Conservation (phyloP, 176 grass and related monocot genomes). For the Saccharum spontaneum region DNA sequence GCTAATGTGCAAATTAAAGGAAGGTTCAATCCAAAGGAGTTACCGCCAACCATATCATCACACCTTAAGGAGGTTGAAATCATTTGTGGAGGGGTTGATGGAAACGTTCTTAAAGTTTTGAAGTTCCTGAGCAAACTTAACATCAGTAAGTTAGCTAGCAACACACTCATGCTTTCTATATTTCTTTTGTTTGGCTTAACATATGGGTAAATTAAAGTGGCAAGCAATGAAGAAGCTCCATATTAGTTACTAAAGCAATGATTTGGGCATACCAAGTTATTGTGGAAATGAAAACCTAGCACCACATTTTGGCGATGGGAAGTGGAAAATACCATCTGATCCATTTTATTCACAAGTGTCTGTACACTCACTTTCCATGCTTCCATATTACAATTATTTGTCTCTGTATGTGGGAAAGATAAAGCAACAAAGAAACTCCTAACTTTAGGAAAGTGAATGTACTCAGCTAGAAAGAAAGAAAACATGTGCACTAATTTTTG, state of each 20-base stretch:
- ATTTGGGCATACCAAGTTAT: background rate
- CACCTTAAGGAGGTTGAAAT: constrained; percentile 25
- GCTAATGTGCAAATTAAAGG: background rate
- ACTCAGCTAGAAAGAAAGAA: background rate
- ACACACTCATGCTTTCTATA: background rate
- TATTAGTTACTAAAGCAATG: background rate
- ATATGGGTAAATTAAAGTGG: background rate
- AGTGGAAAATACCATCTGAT: background rate
- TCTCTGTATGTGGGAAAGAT: background rate
- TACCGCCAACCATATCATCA: constrained; percentile 1
- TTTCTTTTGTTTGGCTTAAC: background rate
- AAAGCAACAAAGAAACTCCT: background rate
- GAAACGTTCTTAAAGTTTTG: constrained; percentile 4
- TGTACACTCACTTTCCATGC: background rate
- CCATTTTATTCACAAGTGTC: background rate
- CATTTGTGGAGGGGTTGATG: background rate
- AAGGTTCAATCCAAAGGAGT: background rate
- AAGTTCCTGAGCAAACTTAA: constrained; percentile 5
- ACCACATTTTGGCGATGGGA: background rate
- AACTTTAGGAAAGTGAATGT: background rate
- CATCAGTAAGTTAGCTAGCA: background rate
- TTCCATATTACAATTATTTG: background rate
- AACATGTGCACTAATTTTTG: background rate
- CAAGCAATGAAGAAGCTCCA: background rate
- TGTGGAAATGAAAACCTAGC: background rate